phyloP scores from a whole-genome alignment of 2,329 filamentous ascomycete genomes.

The Neurospora sp. region DNA sequence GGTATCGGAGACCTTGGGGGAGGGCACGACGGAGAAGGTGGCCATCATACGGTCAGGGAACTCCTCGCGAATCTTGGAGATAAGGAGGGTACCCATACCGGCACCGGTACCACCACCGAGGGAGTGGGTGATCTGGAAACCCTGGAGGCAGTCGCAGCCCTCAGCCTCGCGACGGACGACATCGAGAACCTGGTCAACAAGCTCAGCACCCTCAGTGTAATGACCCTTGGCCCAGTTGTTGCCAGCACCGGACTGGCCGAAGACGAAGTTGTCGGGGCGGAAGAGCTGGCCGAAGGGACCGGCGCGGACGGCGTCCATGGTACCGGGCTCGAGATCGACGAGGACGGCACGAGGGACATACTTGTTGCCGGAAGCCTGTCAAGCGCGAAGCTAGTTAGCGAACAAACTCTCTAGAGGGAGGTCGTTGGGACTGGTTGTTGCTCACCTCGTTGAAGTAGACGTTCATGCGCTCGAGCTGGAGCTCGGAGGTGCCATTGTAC shows the following conservation, averaged over 20 bases:
- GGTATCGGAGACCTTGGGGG: slow-evolving; percentile 98
- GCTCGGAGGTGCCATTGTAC: slow-evolving; percentile 96
- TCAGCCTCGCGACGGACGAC: slow-evolving; percentile 98
- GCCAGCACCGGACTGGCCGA: slow-evolving; percentile 97
- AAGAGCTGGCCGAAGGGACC: slow-evolving; percentile 98
- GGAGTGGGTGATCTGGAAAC: slow-evolving; percentile 99
- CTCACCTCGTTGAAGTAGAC: slow-evolving; percentile 76
- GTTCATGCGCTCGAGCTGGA: slow-evolving; percentile 99
- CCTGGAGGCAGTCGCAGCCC: slow-evolving; percentile 98
- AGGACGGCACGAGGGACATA: slow-evolving; percentile 99
- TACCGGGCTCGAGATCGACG: slow-evolving; percentile 98
- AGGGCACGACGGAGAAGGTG: slow-evolving; percentile 97
- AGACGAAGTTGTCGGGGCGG: slow-evolving; percentile 99
- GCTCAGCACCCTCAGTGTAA: slow-evolving; percentile 98
- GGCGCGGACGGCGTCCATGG: slow-evolving; percentile 98
- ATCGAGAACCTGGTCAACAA: slow-evolving; percentile 96
- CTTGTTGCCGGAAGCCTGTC: slow-evolving; percentile 89
- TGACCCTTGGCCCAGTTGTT: slow-evolving; percentile 99
- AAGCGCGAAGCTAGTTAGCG: slow-evolving; percentile 9
- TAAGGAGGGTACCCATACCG: slow-evolving; percentile 98
- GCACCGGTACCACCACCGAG: slow-evolving; percentile 99
- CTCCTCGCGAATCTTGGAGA: slow-evolving; percentile 99
- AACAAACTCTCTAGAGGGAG: slow-evolving; percentile 6
- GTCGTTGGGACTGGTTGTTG: not conserved
- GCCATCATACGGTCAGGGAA: slow-evolving; percentile 99